Percentiles rank a stretch among this genome's conserved stretches.
These are phyloP conservation scores for Laetiporus sulphureus DNA, from an alignment of 1,284 basidiomycete species.

Conservation along the genomic window DNA sequence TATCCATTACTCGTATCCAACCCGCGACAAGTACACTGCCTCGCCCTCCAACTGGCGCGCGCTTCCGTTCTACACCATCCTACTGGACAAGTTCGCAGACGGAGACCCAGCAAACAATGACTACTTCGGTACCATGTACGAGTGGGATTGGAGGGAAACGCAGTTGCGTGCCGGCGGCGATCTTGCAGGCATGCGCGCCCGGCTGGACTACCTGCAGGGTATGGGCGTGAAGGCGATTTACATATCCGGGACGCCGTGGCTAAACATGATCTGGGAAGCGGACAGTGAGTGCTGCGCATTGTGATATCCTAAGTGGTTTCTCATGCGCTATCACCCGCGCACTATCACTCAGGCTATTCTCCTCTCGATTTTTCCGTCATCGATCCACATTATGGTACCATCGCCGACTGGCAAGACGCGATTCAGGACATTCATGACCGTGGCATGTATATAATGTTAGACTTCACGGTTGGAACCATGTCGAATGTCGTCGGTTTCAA, in stretches of 20 bases:
- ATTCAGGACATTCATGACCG: constrained; percentile 73
- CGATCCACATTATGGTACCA: constrained; percentile 86
- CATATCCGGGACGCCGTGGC: constrained; percentile 84
- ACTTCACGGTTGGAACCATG: constrained; percentile 92
- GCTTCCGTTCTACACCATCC: constrained; percentile 78
- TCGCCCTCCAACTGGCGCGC: constrained; percentile 86
- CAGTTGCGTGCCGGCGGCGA: constrained; percentile 87
- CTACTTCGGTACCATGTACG: constrained; percentile 74
- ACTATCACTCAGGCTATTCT: constrained; percentile 64
- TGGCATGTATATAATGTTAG: constrained; percentile 87
- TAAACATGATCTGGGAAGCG: constrained; percentile 94
- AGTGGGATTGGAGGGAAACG: constrained; percentile 82
- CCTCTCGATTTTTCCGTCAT: constrained; percentile 84
- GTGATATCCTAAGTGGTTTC: neutral
- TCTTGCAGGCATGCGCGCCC: constrained; percentile 65
- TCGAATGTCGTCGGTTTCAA: constrained; percentile 79
- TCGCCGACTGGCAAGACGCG: constrained; percentile 69
- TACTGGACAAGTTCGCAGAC: constrained; percentile 90
- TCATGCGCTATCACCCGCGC: too few species aligned
- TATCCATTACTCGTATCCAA: constrained; percentile 60
- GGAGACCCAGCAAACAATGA: constrained; percentile 89
- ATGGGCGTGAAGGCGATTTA: constrained; percentile 84
- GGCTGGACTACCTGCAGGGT: constrained; percentile 81
- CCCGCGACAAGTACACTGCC: constrained; percentile 62
- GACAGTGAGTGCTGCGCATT: constrained; percentile 60